Evolutionary conservation across 2,329 filamentous ascomycete species (phyloP), one percentile per base, ranked within the genome.

Genomic region (Cyphellophora europaea): DNA sequence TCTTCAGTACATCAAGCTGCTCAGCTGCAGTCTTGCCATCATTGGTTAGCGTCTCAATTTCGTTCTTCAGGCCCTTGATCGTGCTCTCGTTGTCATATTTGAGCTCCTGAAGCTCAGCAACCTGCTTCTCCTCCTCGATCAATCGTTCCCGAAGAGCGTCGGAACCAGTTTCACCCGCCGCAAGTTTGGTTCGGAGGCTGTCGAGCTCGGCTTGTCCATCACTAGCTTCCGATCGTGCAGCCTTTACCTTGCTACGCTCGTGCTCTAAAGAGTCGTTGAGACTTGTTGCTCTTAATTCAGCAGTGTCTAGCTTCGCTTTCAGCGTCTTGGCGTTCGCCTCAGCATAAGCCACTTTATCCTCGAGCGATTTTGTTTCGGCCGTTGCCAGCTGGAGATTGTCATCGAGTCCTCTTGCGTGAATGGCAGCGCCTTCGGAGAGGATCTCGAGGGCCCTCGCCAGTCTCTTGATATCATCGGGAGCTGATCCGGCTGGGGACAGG

Each of bases 161-260:
- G 0, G 85, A 87, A 4, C 86, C 86, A 3, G 79, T 87, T 56
- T 91, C 85, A 11, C 85, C 87, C 44, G 88, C 82, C 1, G 82
- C 76, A 52, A 93, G 79, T 54, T 81, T 82, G 11, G 67, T 65
- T 37, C 83, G 75, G 14, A 93, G 63, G 17, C 72, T 66, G 38
- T 70, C 72, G 14, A 93, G 67, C 48, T 91, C 80, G 11, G 71
- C 64, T 25, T 82, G 77, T 40, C 82, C 76, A 37, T 82, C 76
- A 2, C 71, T 66, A n/a, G 79, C 59, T 47, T 77, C 72, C 10
- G 62, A 52, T 11, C 59, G 58, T 19, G 75, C 52, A 0, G 63
- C 61, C 2, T 53, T 53, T 5, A 64, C 53, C 45, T 66, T 70
- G 6, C 61, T 62, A 35, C 61, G 63, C 43, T 67, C 65, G 11